phyloP scores from a whole-genome alignment of 2,329 filamentous ascomycete species.

The Exserohilum rostratum region DNA sequence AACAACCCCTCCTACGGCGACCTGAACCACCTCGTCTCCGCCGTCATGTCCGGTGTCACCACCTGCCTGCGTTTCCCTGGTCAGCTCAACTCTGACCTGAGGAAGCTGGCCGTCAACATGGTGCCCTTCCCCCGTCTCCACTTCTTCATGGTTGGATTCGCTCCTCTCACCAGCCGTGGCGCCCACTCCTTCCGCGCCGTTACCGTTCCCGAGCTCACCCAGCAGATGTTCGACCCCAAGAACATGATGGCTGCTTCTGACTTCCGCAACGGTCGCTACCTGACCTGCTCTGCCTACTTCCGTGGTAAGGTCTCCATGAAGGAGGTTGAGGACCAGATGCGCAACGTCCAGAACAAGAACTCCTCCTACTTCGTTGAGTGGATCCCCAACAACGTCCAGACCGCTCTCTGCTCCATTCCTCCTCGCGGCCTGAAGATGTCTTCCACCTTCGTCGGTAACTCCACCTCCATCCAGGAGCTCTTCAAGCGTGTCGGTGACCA shows the following conservation, averaged over 20 bases:
- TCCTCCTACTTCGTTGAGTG: conserved; percentile 99
- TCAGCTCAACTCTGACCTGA: conserved; percentile 99
- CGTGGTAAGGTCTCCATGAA: conserved; percentile 99
- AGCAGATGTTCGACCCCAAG: conserved; percentile 99
- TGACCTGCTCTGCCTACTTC: conserved; percentile 99
- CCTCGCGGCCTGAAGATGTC: conserved; percentile 99
- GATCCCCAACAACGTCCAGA: conserved; percentile 99
- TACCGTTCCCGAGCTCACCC: conserved; percentile 95
- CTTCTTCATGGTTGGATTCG: conserved; percentile 99
- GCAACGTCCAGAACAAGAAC: conserved; percentile 99
- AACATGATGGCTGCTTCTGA: conserved; percentile 99
- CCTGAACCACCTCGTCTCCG: conserved; percentile 98
- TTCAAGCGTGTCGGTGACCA: conserved; percentile 99
- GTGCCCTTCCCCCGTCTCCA: conserved; percentile 99
- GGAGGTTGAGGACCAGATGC: conserved; percentile 99
- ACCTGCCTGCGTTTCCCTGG: conserved; percentile 99
- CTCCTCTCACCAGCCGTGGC: conserved; percentile 91
- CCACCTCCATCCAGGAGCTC: conserved; percentile 98
- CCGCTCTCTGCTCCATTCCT: conserved; percentile 97
- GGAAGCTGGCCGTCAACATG: conserved; percentile 99
- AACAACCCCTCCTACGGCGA: conserved; percentile 98
- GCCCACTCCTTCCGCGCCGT: conserved; percentile 97
- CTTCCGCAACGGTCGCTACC: conserved; percentile 99
- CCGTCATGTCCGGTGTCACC: conserved; percentile 99
- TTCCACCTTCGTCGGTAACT: conserved; percentile 98